Evolutionary conservation across 1,139 yeast species (phyloP).

Genomic region (Geotrichum citri-aurantii): DNA sequence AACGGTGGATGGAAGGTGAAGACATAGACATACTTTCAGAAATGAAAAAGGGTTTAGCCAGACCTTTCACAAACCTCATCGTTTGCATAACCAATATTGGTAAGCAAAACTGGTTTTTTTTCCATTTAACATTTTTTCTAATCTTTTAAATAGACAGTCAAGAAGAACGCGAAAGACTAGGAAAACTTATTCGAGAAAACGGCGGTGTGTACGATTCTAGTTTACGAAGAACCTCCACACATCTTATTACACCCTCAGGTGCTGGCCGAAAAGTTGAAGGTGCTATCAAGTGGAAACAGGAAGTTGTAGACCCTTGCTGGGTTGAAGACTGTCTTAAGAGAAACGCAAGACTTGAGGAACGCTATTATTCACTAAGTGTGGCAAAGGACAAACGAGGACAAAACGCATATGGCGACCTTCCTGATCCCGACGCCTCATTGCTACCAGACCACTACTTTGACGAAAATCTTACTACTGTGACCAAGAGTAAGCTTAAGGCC

Average conservation of each 20-base stretch:
- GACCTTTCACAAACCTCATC: constrained; percentile 45
- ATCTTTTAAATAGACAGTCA: background rate
- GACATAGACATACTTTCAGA: constrained; percentile 35
- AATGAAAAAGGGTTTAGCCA: constrained; percentile 33
- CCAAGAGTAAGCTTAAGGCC: constrained; percentile 16
- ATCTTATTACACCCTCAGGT: constrained; percentile 42
- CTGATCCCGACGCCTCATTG: constrained; percentile 10
- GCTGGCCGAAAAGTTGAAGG: constrained; percentile 61
- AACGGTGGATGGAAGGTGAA: constrained; percentile 51
- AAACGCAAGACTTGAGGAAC: constrained; percentile 51
- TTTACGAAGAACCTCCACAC: constrained; percentile 47
- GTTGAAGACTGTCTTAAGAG: constrained; percentile 56
- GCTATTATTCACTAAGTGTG: constrained; percentile 42
- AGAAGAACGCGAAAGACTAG: constrained; percentile 35
- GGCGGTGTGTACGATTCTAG: constrained; percentile 61
- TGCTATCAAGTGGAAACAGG: constrained; percentile 63
- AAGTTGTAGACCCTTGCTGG: constrained; percentile 74
- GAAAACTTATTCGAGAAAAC: constrained; percentile 41
- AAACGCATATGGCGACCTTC: constrained; percentile 47
- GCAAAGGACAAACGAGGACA: constrained; percentile 39
- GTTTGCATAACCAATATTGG: constrained; percentile 51
- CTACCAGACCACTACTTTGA: constrained; percentile 10
- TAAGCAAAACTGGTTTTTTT: constrained; percentile 11
- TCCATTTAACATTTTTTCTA: background rate
- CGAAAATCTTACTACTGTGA: constrained; percentile 17